Conservation (phyloP, 306 rosid genomes). For the Lablab purpureus region DNA sequence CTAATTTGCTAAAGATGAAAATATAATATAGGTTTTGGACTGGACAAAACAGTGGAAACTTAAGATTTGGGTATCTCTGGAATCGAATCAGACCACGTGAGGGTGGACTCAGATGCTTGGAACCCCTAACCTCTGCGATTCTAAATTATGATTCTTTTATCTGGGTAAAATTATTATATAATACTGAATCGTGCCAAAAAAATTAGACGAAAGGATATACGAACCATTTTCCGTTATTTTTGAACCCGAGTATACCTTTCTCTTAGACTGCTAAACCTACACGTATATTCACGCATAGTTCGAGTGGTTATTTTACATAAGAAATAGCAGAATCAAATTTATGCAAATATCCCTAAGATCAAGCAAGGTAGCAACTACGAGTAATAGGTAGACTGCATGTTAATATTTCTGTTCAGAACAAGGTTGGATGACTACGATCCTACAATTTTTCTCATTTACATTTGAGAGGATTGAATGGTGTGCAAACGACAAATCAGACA, state of each 20-base stretch:
- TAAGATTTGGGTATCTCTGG: neutral
- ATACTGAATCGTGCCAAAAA: neutral
- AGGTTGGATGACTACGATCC: too few species aligned
- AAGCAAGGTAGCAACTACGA: neutral
- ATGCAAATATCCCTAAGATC: neutral
- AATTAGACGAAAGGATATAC: neutral
- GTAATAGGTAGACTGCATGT: neutral
- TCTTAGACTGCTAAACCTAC: neutral
- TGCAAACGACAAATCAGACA: too few species aligned
- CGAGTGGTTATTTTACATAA: neutral
- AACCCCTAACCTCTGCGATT: neutral
- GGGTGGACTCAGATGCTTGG: neutral
- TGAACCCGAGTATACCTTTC: neutral
- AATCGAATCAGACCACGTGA: neutral
- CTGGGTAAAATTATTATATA: neutral
- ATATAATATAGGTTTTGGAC: neutral
- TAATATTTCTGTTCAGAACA: too few species aligned
- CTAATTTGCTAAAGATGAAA: neutral
- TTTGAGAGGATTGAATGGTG: too few species aligned
- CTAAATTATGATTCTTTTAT: neutral
- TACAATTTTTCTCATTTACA: too few species aligned
- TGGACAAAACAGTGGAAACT: neutral
- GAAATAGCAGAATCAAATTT: neutral
- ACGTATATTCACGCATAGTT: neutral
- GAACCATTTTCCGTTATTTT: neutral